Base-by-base conservation (phyloP, 768 basidiomycete genomes). In the Russula olivacea region DNA sequence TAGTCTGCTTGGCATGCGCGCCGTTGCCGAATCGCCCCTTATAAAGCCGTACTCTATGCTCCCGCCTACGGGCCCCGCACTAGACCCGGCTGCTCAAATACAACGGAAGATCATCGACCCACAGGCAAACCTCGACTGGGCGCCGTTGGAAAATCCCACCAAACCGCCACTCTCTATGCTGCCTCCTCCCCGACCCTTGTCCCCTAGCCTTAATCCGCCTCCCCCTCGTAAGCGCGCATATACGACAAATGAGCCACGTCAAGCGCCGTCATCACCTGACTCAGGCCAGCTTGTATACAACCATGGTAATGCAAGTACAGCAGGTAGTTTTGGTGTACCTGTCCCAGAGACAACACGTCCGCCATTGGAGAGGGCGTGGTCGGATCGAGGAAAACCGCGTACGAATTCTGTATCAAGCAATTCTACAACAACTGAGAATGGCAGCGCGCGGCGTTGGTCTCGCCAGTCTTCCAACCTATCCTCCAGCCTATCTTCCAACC, bases 1-100 rank as follows among this genome's bases (percentile, higher is more conserved):
- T 43, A 84, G 78, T 67, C 74, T 88, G 40, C 72, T 86, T 47
- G 77, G n/a, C n/a, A n/a, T 81, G 77, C 71, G 82, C 52, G 76
- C 81, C 43, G 61, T 67, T 19, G 61, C 65, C 17, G 64, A 70
- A 7, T 68, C 69, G 5, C 66, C 61, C 38, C 62, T 66, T 43
- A 58, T 63, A 57, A 72, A 70, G 53, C 71, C 71, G 17, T 62
- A 50, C 54, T 65, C 66, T 59, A 63, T 68, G 66, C 58, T 68
- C 7, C 61, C 65, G 7, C 61, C 66, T 7, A 58, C 64, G 28
- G 64, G 59, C 23, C 57, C 64, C 4, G 51, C 59, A 41, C 21
- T 60, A 23, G 63, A 63, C 25, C 53, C 43, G 30, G 32, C 61
- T 23, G 7, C 19, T 25, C 64, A 55, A 21, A 21, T 63, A 11